These are phyloP conservation scores for Zopfochytrium polystomum DNA, from an alignment of 371 early-diverging fungal genomes.

Conservation along the genomic window DNA sequence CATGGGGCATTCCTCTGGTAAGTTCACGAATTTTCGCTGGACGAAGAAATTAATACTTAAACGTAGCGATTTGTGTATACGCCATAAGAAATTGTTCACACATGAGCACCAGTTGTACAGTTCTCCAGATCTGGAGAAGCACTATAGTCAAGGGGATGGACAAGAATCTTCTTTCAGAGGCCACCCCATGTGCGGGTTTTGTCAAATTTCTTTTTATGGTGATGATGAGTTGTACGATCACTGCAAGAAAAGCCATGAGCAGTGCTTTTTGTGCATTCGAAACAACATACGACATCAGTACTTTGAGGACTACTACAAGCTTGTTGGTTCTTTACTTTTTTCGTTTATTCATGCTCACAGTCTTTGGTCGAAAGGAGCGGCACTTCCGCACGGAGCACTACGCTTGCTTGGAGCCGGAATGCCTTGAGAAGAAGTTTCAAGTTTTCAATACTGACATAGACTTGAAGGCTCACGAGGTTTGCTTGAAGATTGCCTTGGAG, in stretches of 20 bases:
- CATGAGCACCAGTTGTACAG: conserved; percentile 85
- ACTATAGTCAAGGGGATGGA: conserved; percentile 67
- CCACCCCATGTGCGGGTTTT: conserved; percentile 91
- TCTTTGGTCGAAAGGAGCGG: conserved; percentile 52
- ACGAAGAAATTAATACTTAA: background rate
- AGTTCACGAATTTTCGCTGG: conserved; percentile 4
- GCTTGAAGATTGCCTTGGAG: conserved; percentile 25
- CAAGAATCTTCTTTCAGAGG: conserved; percentile 82
- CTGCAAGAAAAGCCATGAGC: conserved; percentile 91
- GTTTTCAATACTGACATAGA: conserved; percentile 91
- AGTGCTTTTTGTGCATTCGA: conserved; percentile 84
- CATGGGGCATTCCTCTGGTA: conserved; percentile 80
- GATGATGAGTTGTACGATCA: conserved; percentile 89
- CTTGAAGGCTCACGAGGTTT: conserved; percentile 72
- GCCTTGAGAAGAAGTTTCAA: conserved; percentile 93
- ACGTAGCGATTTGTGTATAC: conserved; percentile 76
- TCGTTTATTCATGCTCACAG: background rate
- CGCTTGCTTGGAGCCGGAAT: conserved; percentile 73
- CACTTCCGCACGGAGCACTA: conserved; percentile 85
- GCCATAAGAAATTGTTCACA: conserved; percentile 85
- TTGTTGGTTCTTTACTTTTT: conserved; percentile 49
- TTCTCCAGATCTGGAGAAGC: conserved; percentile 61
- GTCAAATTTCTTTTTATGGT: conserved; percentile 75
- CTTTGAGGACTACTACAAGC: conserved; percentile 71
- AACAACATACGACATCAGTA: conserved; percentile 77